Percentiles rank a stretch among this genome's conserved stretches.
Conservation (phyloP, 148 eudicot genomes). For the Polygonum aviculare region DNA sequence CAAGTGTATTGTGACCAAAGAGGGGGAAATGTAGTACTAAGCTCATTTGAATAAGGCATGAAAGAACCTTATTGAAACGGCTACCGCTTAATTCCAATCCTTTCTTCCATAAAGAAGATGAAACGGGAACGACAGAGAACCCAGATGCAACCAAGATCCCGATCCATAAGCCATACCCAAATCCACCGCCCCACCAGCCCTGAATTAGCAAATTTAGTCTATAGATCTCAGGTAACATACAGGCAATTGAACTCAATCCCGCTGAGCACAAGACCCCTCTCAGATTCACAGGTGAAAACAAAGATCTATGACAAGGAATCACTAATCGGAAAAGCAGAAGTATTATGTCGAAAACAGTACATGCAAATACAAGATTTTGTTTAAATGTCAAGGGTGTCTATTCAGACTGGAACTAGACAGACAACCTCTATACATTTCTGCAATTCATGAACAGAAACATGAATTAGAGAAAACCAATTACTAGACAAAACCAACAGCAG, state of each 20-base stretch:
- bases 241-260: too few relatives aligned
- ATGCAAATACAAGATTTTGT: not conserved
- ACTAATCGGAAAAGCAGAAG: not conserved
- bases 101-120: slow-evolving; percentile 69
- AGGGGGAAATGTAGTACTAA: not conserved
- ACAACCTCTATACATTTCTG: not conserved
- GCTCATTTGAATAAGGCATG: not conserved
- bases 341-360: not conserved
- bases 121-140: slow-evolving; percentile 81
- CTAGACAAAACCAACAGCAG: too few relatives aligned
- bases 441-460: not conserved
- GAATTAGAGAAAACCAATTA: not conserved
- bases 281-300: not conserved
- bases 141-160: slow-evolving; percentile 50
- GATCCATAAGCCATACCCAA: slow-evolving; percentile 7
- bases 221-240: not conserved
- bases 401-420: too few relatives aligned
- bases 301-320: not conserved
- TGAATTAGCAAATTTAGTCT: not conserved
- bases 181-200: slow-evolving; percentile 6
- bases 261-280: not conserved
- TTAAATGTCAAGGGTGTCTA: too few relatives aligned
- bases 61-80: slow-evolving; percentile 55
- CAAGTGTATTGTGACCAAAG: too few relatives aligned
- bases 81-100: slow-evolving; percentile 60